These are phyloP conservation scores for Moniliophthora roreri DNA, from an alignment of 1,284 basidiomycete species.

Conservation along the genomic window DNA sequence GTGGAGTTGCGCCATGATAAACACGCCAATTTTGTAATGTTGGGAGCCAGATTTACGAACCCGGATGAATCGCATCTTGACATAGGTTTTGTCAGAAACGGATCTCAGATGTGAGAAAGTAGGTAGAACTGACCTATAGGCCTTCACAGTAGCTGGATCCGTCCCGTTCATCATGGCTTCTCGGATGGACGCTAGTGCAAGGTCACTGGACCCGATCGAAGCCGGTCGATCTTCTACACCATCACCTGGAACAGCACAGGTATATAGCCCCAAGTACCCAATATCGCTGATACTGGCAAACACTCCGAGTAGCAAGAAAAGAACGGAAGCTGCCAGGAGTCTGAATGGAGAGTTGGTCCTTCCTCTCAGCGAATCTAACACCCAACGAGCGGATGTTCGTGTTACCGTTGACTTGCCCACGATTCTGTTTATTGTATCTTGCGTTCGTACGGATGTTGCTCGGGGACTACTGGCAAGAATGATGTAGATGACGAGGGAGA, in stretches of 20 bases:
- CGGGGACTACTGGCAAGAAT: slow-evolving; percentile 21
- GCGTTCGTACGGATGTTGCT: slow-evolving; percentile 19
- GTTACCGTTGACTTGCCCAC: slow-evolving; percentile 17
- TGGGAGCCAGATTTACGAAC: neutral
- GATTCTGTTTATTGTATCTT: slow-evolving; percentile 21
- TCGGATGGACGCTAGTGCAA: slow-evolving; percentile 9
- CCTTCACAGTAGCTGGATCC: slow-evolving; percentile 10
- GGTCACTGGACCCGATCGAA: neutral
- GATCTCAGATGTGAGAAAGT: neutral
- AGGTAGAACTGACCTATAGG: slow-evolving; percentile 13
- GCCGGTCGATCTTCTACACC: neutral
- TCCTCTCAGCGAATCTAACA: slow-evolving; percentile 12
- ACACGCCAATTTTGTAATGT: slow-evolving; percentile 13
- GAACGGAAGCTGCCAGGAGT: neutral
- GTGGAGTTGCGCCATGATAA: slow-evolving; percentile 19
- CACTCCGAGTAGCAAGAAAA: neutral
- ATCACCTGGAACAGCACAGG: neutral
- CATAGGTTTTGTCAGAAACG: neutral
- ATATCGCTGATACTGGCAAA: slow-evolving; percentile 8
- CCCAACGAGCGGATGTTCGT: slow-evolving; percentile 16
- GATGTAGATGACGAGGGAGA: slow-evolving; percentile 20
- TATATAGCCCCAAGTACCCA: neutral
- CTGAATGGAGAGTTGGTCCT: neutral
- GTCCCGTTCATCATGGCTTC: slow-evolving; percentile 13
- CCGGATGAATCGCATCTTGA: neutral